Base-by-base conservation (phyloP, 192 early-diverging fungal genomes). In the Umbelopsis ramanniana region DNA sequence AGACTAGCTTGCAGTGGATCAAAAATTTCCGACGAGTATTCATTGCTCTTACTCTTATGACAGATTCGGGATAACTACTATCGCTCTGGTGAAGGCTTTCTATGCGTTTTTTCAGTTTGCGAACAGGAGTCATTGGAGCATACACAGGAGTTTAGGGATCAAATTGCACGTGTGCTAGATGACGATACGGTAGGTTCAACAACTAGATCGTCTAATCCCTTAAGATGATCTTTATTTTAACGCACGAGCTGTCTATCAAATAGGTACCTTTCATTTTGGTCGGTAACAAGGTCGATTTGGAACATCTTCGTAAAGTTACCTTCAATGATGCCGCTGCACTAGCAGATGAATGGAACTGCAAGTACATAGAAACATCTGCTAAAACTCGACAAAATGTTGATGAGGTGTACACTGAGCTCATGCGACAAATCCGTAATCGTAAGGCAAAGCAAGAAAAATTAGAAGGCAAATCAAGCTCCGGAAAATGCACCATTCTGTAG, bases 31-130 rank as follows among this genome's bases (percentile, higher is more conserved):
- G 40, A 29, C 43, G 48, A 68, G 15, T 46, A 19, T n/a, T 29
- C 29, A 38, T 37, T 1, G 19, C 6, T 17, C 5, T 50, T 50
- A n/a, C 19, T 26, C 3, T 3, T 47, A 14, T 2, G 33, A 22
- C 67, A 86, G 85, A 94, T 94, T 74, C 85, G 93, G 1, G 93
- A 94, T 71, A 92, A 94, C 79, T 94, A 94, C 73, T 93, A 93
- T 72, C 85, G 93, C 7, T 88, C 86, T 68, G 93, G 93, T 3
- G 93, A 94, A 80, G 93, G 93, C 15, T 94, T 94, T 72, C 76
- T 94, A 21, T 93, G 90, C 74, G 90, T 95, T 15, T 95, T 95
- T 76, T 92, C 90, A 15, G 81, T 95, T 11, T 88, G 86, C 67
- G 93, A 95, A 79, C 81, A 85, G 70, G 92, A 95, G 76, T 88